Evolutionary conservation across 768 basidiomycete species (phyloP), one percentile per base, ranked within the genome.

Genomic region (Podaxis mareebaensis): DNA sequence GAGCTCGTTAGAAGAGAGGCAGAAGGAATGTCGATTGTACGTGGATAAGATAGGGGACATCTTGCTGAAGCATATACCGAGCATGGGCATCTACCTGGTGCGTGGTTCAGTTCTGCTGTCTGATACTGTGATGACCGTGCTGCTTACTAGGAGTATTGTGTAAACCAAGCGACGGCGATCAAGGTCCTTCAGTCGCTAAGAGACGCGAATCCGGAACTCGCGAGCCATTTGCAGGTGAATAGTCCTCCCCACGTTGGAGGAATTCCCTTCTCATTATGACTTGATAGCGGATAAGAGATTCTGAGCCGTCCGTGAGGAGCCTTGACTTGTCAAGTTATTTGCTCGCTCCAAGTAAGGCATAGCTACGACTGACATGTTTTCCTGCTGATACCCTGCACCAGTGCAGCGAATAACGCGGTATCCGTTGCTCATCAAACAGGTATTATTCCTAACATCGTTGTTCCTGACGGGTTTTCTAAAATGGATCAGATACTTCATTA

Each of bases 321-420:
- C 76, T 98, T 12, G 95, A 98, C 70, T 74, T 98, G 24, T 93
- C 95, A 1, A 95, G 93, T 68, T 97, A 95, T 73, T 76, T 98
- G 39, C 84, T 98, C 10, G 88, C 87, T n/a, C 95, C 95, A 0
- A 96, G 95, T 95, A 74, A 68, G 87, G 78, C 1, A 4, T 40
- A 36, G 54, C 20, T 30, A n/a, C 52, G 10, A n/a, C 69, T 4
- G 2, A 10, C 20, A 15, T 28, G 46, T 44, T 44, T 55, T 46
- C 39, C 36, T 56, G 46, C 54, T 67, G 42, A 63, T 24, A 54
- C 24, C 33, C 42, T 36, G 26, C 38, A 46, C 20, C 64, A 95
- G 93, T 96, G 95, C 95, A 97, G 86, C 88, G 96, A 8, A 88
- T 98, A 61, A 97, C 96, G 0, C 83, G 94, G 61, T 99, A 99